These are phyloP conservation scores for Neospora caninum DNA, from an alignment of 169 alveolate species.

Conservation along the genomic window DNA sequence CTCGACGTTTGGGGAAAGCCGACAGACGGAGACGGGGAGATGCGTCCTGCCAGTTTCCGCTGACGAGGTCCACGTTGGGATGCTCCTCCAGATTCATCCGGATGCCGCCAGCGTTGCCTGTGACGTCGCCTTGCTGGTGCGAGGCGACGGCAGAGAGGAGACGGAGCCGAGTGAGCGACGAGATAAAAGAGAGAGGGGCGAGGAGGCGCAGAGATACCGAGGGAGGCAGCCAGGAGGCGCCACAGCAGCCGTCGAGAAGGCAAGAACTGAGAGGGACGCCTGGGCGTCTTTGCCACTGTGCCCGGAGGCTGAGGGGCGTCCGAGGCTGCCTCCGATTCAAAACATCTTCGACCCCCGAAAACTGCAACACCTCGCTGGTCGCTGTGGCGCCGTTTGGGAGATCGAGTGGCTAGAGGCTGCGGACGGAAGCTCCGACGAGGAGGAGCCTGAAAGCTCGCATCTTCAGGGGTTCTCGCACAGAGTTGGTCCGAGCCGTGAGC, in stretches of 20 bases:
- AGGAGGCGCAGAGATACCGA: too few species aligned
- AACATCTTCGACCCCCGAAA: background rate
- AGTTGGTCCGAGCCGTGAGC: too few species aligned
- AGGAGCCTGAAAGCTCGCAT: constrained; percentile 35
- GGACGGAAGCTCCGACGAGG: background rate
- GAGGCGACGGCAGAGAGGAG: background rate
- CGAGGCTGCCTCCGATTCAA: background rate
- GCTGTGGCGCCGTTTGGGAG: constrained; percentile 65
- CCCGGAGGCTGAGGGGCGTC: too few species aligned
- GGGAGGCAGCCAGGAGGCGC: too few species aligned
- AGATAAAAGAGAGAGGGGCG: too few species aligned
- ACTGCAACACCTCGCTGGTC: constrained; percentile 46
- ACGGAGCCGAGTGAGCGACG: background rate
- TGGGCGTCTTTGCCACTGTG: too few species aligned
- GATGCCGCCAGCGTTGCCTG: constrained; percentile 43
- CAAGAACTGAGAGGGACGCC: too few species aligned
- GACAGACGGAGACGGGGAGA: background rate
- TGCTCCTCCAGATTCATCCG: constrained; percentile 59
- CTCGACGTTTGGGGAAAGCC: background rate
- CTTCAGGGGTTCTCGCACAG: background rate
- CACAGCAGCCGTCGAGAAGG: too few species aligned
- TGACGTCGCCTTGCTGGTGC: constrained; percentile 8
- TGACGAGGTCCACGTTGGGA: constrained; percentile 53
- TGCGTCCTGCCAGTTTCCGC: constrained; percentile 2
- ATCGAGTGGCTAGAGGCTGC: constrained; percentile 59